Base-by-base conservation (phyloP, 192 early-diverging fungal species). In the Phycomyces nitens region DNA sequence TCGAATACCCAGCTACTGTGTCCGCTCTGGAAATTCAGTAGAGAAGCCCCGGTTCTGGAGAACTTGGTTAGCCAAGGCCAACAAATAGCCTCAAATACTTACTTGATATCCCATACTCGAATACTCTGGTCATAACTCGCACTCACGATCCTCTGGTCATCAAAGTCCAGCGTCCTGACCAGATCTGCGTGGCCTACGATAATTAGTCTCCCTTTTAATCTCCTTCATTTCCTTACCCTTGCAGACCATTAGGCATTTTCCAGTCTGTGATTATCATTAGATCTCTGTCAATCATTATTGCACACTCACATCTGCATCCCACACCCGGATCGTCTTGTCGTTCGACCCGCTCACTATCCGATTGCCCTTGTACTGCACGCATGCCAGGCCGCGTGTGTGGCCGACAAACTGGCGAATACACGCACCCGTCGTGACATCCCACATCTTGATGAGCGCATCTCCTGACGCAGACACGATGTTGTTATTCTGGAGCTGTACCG, bases 1-100 rank as follows among this genome's bases (percentile, higher is more conserved):
- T 96, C 92, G 82, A 99, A 95, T 6, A 99, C 91, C 95, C 97
- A 97, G 73, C 92, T 94, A 11, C 83, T 82, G 66, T 96, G 94
- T 3, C 87, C 91, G 27, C 85, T 79, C 54, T 88, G 78, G 21
- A 94, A 78, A 75, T 93, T 84, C 54, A 93, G 57, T 49, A 92
- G 68, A 58, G 92, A 84, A 38, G 91, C 65, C 11, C 92, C 94
- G 0, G 88, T 84, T 21, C 66, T 68, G 39, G 18, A 9, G 12
- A 21, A 24, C n/a, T n/a, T n/a, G n/a, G n/a, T n/a, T n/a, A n/a
- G n/a, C n/a, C n/a, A n/a, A n/a, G n/a, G n/a, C n/a, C n/a, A n/a
- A n/a, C n/a, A n/a, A n/a, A n/a, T n/a, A n/a, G n/a, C n/a, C n/a
- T 49, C 22, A 42, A 27, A 54, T 34, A 24, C 61, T 63, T 63